These are phyloP conservation scores for Aureobasidium leucospermi DNA, from an alignment of 2,329 filamentous ascomycete genomes.

Conservation along the genomic window DNA sequence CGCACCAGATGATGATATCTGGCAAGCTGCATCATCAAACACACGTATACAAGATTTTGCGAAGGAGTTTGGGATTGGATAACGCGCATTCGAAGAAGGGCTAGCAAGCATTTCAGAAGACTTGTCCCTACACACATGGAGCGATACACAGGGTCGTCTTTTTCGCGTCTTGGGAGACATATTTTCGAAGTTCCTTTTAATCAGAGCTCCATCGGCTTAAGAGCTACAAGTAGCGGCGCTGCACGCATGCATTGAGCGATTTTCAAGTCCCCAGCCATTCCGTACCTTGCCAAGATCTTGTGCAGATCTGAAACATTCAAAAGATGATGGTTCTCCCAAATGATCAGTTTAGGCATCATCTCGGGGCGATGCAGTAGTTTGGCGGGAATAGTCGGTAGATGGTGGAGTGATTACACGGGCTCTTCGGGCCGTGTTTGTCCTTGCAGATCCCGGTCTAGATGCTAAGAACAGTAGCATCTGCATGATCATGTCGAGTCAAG, in stretches of 20 bases:
- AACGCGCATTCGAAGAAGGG: background rate
- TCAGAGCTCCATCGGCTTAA: no score
- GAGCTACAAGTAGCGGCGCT: no score
- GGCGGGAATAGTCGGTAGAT: background rate
- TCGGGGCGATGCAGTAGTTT: background rate
- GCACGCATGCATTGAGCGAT: no score
- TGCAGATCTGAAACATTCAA: background rate
- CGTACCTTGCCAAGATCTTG: background rate
- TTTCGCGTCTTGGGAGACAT: background rate
- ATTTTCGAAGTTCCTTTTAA: background rate
- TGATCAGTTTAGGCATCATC: background rate
- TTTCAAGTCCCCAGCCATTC: background rate
- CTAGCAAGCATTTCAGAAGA: background rate
- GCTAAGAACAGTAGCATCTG: background rate
- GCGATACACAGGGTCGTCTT: background rate
- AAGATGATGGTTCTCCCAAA: background rate
- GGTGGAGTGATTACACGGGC: conserved; percentile 3
- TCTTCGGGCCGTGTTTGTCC: conserved; percentile 1
- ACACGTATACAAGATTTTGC: background rate
- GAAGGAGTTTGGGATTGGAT: conserved; percentile 1
- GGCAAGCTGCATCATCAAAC: background rate
- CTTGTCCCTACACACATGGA: background rate
- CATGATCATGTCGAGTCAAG: background rate
- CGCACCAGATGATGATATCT: conserved; percentile 17
- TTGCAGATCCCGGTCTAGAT: background rate